Evolutionary conservation across 2,329 filamentous ascomycete species (phyloP).

Genomic region (Dryadomyces quercus-mongolicae): DNA sequence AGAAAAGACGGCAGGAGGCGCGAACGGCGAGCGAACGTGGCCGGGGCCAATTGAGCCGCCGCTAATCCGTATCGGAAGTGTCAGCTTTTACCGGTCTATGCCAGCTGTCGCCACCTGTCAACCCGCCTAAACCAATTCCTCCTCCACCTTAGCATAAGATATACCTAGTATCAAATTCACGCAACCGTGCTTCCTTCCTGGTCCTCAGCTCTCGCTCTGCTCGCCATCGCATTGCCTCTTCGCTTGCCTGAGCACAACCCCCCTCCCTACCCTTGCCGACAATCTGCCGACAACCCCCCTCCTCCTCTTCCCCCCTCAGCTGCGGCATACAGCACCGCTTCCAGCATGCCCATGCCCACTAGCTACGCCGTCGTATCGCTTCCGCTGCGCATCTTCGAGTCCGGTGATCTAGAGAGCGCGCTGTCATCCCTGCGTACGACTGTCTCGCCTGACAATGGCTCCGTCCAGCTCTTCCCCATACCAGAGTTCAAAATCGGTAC

Average conservation of each 20-base stretch:
- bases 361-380: constrained; percentile 86
- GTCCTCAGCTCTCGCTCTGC: background rate
- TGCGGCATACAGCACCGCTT: constrained; percentile 12
- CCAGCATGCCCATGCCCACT: constrained; percentile 28
- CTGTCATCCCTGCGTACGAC: constrained; percentile 62
- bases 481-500: constrained; percentile 98
- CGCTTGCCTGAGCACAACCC: background rate
- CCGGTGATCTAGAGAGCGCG: constrained; percentile 69
- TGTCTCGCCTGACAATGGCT: constrained; percentile 62
- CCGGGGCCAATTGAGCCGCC: background rate
- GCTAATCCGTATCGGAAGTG: background rate
- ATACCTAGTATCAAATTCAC: constrained; percentile 6
- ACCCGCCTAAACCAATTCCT: background rate
- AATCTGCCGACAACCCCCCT: background rate
- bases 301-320: background rate
- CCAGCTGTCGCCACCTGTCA: background rate
- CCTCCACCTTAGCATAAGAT: background rate
- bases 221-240: background rate
- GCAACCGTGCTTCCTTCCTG: constrained; percentile 1
- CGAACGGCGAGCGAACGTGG: background rate
- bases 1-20: background rate
- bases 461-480: constrained; percentile 64
- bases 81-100: background rate
- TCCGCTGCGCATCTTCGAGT: constrained; percentile 74
- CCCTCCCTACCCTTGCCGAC: background rate